Evolutionary conservation across 2,329 filamentous ascomycete genomes (phyloP).

Genomic region (Aspergillus ibericus): DNA sequence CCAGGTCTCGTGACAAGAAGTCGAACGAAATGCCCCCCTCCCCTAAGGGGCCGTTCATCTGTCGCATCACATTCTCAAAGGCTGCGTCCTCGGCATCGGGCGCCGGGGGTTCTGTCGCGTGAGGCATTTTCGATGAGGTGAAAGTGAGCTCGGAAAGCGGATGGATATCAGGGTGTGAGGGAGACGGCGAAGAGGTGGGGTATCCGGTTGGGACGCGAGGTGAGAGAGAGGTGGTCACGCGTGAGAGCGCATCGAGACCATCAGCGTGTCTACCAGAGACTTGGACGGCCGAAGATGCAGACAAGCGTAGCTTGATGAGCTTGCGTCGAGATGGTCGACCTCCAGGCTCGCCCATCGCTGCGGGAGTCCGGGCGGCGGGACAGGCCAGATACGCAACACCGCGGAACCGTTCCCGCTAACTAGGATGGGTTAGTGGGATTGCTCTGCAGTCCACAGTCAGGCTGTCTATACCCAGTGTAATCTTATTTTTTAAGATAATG

Average conservation of each 20-base stretch:
- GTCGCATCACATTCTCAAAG: constrained; percentile 44
- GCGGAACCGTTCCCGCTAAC: background rate
- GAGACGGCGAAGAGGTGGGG: background rate
- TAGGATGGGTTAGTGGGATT: too few relatives aligned
- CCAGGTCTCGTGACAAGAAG: constrained; percentile 42
- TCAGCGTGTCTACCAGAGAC: constrained; percentile 6
- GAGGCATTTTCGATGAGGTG: constrained; percentile 36
- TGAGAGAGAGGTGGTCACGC: background rate
- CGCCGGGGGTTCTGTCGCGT: constrained; percentile 34
- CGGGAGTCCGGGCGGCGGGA: background rate
- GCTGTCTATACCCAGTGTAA: too few relatives aligned
- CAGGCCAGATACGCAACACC: background rate
- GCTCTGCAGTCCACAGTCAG: too few relatives aligned
- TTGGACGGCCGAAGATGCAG: background rate
- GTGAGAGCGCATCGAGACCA: constrained; percentile 13
- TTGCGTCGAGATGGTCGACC: background rate
- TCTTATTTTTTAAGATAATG: too few relatives aligned
- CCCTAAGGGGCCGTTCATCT: constrained; percentile 40
- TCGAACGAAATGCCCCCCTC: constrained; percentile 38
- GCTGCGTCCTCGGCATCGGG: constrained; percentile 37
- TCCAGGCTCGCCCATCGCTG: too few relatives aligned
- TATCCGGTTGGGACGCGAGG: background rate
- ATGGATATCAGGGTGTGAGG: background rate
- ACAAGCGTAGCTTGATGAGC: background rate
- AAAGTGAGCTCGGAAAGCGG: background rate